Percentiles rank a stretch among this genome's conserved stretches.
Evolutionary conservation across 148 eudicot genomes (phyloP).

Genomic region (Rheum nobile): DNA sequence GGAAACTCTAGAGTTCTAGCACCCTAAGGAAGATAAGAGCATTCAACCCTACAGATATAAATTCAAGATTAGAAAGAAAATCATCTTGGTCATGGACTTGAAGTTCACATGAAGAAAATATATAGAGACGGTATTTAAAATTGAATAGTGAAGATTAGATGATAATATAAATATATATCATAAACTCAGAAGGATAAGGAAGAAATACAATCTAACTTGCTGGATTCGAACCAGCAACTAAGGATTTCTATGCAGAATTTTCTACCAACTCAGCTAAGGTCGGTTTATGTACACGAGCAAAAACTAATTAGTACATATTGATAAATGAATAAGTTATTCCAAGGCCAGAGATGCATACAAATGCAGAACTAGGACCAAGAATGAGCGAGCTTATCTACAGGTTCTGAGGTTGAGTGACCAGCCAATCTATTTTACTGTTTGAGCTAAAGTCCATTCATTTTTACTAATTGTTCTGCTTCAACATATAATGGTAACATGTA

Average conservation of each 20-base stretch:
- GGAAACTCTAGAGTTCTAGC: too few relatives aligned
- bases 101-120: neutral
- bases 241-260: constrained; percentile 23
- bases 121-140: neutral
- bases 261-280: neutral
- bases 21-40: too few relatives aligned
- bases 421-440: neutral
- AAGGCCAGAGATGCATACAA: neutral
- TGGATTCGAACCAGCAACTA: constrained; percentile 37
- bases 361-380: neutral
- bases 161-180: neutral
- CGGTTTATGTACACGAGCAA: neutral
- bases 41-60: neutral
- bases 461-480: neutral
- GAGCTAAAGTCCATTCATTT: neutral
- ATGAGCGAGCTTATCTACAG: neutral
- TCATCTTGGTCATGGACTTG: neutral
- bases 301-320: neutral
- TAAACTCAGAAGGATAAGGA: neutral
- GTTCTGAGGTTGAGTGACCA: neutral
- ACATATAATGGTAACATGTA: neutral
- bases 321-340: neutral
- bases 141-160: neutral
- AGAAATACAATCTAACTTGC: constrained; percentile 17
- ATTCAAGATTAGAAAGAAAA: neutral